These are phyloP conservation scores for Spinellus fusiger DNA, from an alignment of 192 early-diverging fungal species.

Conservation along the genomic window DNA sequence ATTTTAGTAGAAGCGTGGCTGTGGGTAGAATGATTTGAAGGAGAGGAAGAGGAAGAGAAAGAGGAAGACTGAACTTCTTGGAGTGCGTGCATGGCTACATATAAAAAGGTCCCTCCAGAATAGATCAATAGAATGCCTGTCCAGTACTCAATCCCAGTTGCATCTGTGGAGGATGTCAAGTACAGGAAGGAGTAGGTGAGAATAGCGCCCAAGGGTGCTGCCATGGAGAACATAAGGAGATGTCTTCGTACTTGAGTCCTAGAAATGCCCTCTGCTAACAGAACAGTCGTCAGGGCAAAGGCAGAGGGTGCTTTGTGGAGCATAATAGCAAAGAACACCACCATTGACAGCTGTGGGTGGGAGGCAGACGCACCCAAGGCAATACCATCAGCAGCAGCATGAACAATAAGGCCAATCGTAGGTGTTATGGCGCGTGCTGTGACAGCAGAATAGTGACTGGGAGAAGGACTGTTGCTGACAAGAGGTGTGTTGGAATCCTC, in stretches of 20 bases:
- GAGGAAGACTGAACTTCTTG: slow-evolving; percentile 40
- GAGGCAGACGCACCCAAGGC: slow-evolving; percentile 86
- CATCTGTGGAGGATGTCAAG: slow-evolving; percentile 24
- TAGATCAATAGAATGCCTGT: slow-evolving; percentile 83
- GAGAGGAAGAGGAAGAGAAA: too few relatives aligned
- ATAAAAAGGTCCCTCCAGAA: slow-evolving; percentile 86
- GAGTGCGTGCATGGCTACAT: slow-evolving; percentile 80
- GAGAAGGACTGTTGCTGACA: not conserved
- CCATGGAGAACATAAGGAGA: slow-evolving; percentile 72
- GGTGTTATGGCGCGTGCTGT: slow-evolving; percentile 33
- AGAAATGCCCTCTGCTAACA: slow-evolving; percentile 69
- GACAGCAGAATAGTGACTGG: not conserved
- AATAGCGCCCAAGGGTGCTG: slow-evolving; percentile 82
- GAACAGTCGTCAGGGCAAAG: slow-evolving; percentile 84
- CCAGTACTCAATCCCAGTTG: slow-evolving; percentile 54
- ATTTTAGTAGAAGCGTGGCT: slow-evolving; percentile 1
- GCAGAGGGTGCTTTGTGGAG: slow-evolving; percentile 95
- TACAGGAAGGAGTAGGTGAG: slow-evolving; percentile 42
- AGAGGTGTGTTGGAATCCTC: not conserved
- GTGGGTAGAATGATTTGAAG: too few relatives aligned
- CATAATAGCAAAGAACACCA: slow-evolving; percentile 93
- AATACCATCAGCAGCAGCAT: slow-evolving; percentile 92
- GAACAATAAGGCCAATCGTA: slow-evolving; percentile 92
- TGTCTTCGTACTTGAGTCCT: slow-evolving; percentile 63
- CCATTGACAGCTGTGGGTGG: slow-evolving; percentile 51